Evolutionary conservation across 225 moss, liverwort and hornwort genomes (phyloP), one percentile per base, ranked within the genome.

Genomic region (Bryoerythrophyllum caledonicum): DNA sequence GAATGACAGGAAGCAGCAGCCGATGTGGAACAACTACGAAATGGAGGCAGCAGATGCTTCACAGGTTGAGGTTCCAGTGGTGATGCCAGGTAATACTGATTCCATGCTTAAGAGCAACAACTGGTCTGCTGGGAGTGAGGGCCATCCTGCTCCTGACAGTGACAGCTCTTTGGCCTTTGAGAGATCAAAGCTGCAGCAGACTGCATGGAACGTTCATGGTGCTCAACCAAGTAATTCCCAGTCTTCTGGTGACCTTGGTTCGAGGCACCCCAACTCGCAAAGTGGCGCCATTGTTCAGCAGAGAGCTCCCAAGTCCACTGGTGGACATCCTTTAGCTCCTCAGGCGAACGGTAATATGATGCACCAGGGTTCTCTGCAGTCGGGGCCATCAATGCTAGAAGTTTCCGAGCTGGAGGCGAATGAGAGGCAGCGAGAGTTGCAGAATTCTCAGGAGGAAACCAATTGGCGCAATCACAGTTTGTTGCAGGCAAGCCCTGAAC

Each of bases 381-480:
- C 75, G 11, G 87, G 74, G 70, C 74, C 89, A 59, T 71, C 79
- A 7, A 71, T 87, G 26, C 66, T 82, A 64, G 73, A 81, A 34
- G 56, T 88, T 58, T 63, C 77, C 17, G 90, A 90, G 35, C 57
- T 90, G 55, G 84, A 86, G 43, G 68, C 41, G 28, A 79, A 72
- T 62, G 52, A 66, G 64, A 75, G 79, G 75, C 79, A 79, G 20
- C 83, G 79, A 41, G 83, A 70, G 37, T 69, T 78, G 70, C 82
- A 74, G 70, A 82, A 74, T 66, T 52, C 81, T 30, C 85, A 75
- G 52, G 88, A 86, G 25, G 89, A 92, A 70, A 85, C 77, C 79
- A 90, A 81, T 67, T 92, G 92, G 92, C 88, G 92, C 70, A 90
- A 85, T 56, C 86, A 92, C 54, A 81, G 82, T 46, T 81, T 88